Evolutionary conservation across 2,329 filamentous ascomycete species (phyloP), one percentile per base, ranked within the genome.

Genomic region (Chaetomium olivaceum): DNA sequence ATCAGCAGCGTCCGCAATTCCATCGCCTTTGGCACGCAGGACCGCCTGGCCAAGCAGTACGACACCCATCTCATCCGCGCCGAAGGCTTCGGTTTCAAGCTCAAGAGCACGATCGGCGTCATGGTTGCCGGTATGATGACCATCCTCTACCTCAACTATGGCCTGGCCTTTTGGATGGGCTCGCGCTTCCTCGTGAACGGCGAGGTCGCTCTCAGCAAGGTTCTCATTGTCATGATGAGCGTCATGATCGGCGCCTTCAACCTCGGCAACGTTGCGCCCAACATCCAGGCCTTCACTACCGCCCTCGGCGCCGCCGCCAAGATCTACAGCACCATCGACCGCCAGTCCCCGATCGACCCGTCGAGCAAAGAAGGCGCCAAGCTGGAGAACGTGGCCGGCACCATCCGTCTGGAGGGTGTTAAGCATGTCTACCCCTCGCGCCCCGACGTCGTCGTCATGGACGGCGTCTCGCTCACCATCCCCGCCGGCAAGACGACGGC

Each of bases 371-470:
- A 83, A 9, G 95, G 94, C n/a, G 81, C 86, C 67, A 93, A 84
- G 70, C 83, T 96, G 1, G 88, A 92, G 1, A 77, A 86, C 23
- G 83, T 97, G 1, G 82, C 90, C 66, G 95, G 95, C 31, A 87
- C 86, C 19, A 89, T 99, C 65, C 90, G 93, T 70, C 84, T 99
- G 54, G 86, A 89, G 71, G 85, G 92, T 71, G 84, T 98, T 74
- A 95, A 91, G 77, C 93, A 97, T 77, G 94, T 97, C 72, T 98
- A 99, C 73, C 95, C 95, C 4, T 97, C 93, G 6, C 87, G 95
- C 14, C 92, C 93, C 0, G 93, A 97, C 73, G 93, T 97, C 4
- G 86, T 88, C 1, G 91, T 98, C 48, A 94, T 98, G 88, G 82
- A 95, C 51, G 88, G 89, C 69, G 91, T 98, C 64, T 91, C 82